Evolutionary conservation across 2,329 filamentous ascomycete species (phyloP).

Genomic region (Epichloe uncinata): DNA sequence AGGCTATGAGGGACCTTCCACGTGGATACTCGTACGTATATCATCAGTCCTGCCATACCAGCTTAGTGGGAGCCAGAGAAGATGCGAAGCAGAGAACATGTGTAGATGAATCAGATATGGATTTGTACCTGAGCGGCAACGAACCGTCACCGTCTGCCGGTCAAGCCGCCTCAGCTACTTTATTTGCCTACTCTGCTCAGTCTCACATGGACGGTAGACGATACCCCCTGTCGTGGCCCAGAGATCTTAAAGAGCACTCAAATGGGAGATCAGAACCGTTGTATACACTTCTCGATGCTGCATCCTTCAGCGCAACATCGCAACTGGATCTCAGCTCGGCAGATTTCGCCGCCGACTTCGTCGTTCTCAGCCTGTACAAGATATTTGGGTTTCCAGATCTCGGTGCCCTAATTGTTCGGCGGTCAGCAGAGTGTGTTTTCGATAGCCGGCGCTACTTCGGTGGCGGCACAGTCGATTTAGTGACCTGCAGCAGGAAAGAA

Average conservation of each 20-base stretch:
- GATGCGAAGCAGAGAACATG: conserved; percentile 52
- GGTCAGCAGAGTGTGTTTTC: conserved; percentile 51
- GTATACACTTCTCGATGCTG: conserved; percentile 72
- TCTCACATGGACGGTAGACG: conserved; percentile 84
- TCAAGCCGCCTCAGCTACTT: conserved; percentile 13
- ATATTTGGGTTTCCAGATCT: conserved; percentile 96
- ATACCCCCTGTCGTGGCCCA: conserved; percentile 62
- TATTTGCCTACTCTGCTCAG: conserved; percentile 78
- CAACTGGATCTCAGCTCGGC: conserved; percentile 55
- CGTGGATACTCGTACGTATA: conserved; percentile 73
- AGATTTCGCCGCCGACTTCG: conserved; percentile 63
- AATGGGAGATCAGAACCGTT: conserved; percentile 15
- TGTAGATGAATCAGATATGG: conserved; percentile 50
- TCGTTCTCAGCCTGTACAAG: conserved; percentile 82
- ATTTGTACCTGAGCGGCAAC: conserved; percentile 44
- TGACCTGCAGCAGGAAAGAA: conserved; percentile 55
- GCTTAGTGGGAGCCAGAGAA: conserved; percentile 68
- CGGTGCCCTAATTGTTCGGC: conserved; percentile 71
- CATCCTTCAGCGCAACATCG: conserved; percentile 66
- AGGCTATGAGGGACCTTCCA: conserved; percentile 55
- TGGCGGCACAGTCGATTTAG: conserved; percentile 87
- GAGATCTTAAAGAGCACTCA: conserved; percentile 24
- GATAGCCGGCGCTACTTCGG: conserved; percentile 70
- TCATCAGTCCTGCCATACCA: conserved; percentile 76
- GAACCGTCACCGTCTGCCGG: conserved; percentile 15